These are phyloP conservation scores for Coniochaeta sp. DNA, from an alignment of 2,329 filamentous ascomycete species.

Conservation along the genomic window DNA sequence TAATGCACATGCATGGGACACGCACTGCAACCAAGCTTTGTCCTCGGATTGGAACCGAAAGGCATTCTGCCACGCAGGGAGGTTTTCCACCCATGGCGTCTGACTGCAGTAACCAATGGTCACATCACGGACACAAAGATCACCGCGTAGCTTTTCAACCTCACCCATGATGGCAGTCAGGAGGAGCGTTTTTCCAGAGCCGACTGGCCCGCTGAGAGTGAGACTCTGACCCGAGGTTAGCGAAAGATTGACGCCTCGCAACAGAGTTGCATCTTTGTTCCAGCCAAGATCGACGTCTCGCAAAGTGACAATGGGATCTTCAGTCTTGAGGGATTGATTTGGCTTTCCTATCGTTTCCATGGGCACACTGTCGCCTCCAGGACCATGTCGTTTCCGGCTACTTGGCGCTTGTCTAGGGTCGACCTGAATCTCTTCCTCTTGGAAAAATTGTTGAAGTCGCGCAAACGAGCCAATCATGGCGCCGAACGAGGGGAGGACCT, in stretches of 20 bases:
- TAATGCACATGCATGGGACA: background rate
- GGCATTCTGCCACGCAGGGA: background rate
- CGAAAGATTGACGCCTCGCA: background rate
- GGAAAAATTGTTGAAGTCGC: background rate
- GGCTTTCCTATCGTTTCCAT: background rate
- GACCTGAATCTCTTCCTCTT: background rate
- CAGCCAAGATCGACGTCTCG: background rate
- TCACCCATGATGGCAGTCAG: background rate
- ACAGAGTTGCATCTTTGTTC: background rate
- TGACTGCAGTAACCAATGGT: background rate
- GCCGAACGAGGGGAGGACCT: background rate
- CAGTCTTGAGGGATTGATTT: background rate
- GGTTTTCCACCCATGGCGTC: background rate
- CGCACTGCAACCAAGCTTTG: background rate
- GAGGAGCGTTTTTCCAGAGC: background rate
- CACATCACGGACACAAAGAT: background rate
- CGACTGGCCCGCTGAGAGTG: background rate
- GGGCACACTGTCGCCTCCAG: background rate
- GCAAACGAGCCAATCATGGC: background rate
- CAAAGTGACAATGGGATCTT: background rate
- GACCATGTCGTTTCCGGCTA: background rate
- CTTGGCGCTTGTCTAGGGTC: background rate
- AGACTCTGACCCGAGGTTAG: background rate
- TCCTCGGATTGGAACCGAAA: background rate
- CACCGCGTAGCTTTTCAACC: background rate